These are phyloP conservation scores for Vigna mungo DNA, from an alignment of 306 rosid species.

Conservation along the genomic window DNA sequence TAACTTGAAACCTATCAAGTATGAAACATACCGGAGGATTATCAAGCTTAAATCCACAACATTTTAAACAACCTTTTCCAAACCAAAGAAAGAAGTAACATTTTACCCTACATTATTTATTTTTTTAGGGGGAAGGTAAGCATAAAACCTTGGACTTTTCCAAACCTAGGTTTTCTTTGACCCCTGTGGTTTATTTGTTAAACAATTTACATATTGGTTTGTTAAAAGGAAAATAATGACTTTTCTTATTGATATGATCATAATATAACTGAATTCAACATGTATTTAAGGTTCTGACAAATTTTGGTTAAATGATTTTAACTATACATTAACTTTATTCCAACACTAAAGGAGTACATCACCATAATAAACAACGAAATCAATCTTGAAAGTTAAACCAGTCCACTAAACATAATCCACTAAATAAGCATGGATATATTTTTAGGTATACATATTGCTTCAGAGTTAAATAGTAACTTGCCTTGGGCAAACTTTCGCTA, in stretches of 20 bases:
- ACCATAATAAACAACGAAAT: constrained; percentile 19
- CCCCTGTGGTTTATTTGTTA: background rate
- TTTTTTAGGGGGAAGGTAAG: no score
- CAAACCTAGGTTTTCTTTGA: background rate
- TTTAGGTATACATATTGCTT: constrained; percentile 40
- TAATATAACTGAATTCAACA: constrained; percentile 25
- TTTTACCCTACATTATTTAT: no score
- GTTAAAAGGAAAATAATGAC: constrained; percentile 10
- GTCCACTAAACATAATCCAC: background rate
- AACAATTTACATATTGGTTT: background rate
- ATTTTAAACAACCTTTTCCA: no score
- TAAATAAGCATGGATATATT: constrained; percentile 32
- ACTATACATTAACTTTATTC: constrained; percentile 32
- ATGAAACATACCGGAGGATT: no score
- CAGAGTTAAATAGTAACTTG: constrained; percentile 50
- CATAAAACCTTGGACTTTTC: no score
- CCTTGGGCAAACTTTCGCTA: constrained; percentile 88
- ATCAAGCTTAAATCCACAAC: no score
- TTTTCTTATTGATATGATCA: background rate
- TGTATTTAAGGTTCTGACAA: constrained; percentile 8
- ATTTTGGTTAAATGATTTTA: constrained; percentile 9
- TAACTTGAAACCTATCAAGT: constrained; percentile 11
- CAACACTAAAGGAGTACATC: constrained; percentile 29
- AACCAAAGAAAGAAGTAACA: no score
- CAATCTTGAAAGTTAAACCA: background rate